Conservation (phyloP, 2,329 filamentous ascomycete genomes). For the Arthroderma sp. region DNA sequence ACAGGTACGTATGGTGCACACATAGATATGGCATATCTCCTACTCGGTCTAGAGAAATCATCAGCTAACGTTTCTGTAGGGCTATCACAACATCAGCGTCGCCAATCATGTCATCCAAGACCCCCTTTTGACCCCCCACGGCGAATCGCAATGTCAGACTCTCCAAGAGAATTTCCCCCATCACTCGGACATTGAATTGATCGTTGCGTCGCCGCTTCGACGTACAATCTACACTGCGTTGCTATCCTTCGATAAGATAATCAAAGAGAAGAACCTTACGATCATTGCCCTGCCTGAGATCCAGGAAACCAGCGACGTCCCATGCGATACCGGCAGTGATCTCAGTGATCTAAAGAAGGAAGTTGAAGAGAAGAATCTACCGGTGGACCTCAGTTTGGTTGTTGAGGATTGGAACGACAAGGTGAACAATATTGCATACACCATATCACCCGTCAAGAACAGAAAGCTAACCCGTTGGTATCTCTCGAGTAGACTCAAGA, state of each 20-base stretch:
- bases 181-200: conserved; percentile 51
- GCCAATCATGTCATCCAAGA: conserved; percentile 64
- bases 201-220: conserved; percentile 67
- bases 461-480: not conserved
- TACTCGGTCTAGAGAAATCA: not conserved
- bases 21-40: not conserved
- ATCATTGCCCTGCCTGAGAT: conserved; percentile 58
- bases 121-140: conserved; percentile 63
- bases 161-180: conserved; percentile 52
- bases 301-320: conserved; percentile 63
- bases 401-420: conserved; percentile 62
- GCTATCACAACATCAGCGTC: conserved; percentile 62
- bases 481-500: conserved; percentile 17
- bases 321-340: conserved; percentile 62
- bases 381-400: conserved; percentile 52
- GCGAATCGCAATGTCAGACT: conserved; percentile 56
- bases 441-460: not conserved
- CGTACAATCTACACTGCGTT: conserved; percentile 70
- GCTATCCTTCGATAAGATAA: conserved; percentile 49
- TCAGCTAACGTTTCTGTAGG: conserved; percentile 33
- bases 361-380: conserved; percentile 41
- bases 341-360: conserved; percentile 43
- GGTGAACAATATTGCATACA: conserved; percentile 13
- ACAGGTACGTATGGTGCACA: conserved; percentile 22
- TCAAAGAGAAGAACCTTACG: conserved; percentile 34